These are phyloP conservation scores for Microsporum ferrugineum DNA, from an alignment of 2,329 filamentous ascomycete genomes.

Conservation along the genomic window DNA sequence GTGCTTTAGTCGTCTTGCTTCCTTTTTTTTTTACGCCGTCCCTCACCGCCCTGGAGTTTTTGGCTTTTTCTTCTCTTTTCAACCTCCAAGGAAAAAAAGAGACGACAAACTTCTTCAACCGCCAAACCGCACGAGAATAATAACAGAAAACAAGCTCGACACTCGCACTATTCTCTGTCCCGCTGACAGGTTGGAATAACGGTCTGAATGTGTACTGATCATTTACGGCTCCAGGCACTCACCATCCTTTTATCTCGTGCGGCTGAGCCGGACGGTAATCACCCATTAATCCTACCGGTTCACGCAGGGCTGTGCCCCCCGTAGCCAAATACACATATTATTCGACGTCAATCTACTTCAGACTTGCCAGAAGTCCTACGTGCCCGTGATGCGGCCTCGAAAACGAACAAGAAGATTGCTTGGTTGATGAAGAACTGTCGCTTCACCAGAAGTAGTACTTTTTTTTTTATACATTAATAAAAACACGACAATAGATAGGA, in stretches of 20 bases:
- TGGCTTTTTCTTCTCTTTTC: neutral
- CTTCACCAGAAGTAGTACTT: neutral
- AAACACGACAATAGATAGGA: neutral
- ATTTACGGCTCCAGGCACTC: neutral
- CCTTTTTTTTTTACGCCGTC: neutral
- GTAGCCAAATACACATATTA: neutral
- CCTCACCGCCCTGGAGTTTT: neutral
- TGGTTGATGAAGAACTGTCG: slow-evolving; percentile 21
- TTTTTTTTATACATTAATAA: neutral
- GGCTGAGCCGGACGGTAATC: neutral
- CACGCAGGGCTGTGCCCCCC: neutral
- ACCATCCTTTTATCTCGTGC: neutral
- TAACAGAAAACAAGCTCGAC: neutral
- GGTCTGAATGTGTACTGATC: neutral
- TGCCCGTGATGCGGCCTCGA: slow-evolving; percentile 35
- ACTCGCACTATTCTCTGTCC: neutral
- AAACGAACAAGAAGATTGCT: slow-evolving; percentile 35
- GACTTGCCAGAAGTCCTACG: neutral
- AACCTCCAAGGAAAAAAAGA: neutral
- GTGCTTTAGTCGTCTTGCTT: neutral
- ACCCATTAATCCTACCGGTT: neutral
- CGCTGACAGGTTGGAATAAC: neutral
- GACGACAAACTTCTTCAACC: neutral
- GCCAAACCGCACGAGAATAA: neutral
- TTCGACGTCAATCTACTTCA: neutral